Base-by-base conservation (phyloP, 2,329 filamentous ascomycete genomes). In the Coleophoma cylindrospora region DNA sequence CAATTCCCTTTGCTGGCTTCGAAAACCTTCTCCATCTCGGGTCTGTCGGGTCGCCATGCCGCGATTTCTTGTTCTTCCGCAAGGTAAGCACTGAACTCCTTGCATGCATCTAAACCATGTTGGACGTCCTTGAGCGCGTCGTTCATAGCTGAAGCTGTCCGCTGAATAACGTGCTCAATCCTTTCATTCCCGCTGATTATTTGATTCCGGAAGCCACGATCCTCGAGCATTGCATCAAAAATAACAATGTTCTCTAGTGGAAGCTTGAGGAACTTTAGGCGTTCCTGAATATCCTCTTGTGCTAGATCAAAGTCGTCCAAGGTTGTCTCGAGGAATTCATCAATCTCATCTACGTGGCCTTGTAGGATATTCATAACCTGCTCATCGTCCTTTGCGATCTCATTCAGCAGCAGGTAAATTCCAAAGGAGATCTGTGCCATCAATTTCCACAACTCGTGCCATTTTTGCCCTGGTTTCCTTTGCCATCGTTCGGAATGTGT, bases 371-470 rank as follows among this genome's bases (percentile, higher is more conserved):
- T 84, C 55, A 96, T 85, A 12, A 96, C 92, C 65, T 95, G 89
- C 34, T 83, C 77, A 58, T 95, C 88, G 58, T 89, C 95, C 68
- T 92, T 95, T 48, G 94, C 91, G 66, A 95, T 81, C 53, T 85
- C 84, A 61, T 91, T 85, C 49, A 95, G 81, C 50, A 97, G 72
- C 41, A 97, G 75, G 66, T 96, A 91, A 36, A 97, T 85, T 17
- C 94, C 92, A 67, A 97, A 97, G 1, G 90, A 86, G 59, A 97
- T 91, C 68, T 97, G 92, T 14, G 92, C 85, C 64, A 95, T 81
- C 45, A 96, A 80, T 71, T 96, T 96, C 74, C 86, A 86, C 52
- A 97, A 74, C 55, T 95, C 90, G 64, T 97, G 94, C 63, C 90
- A 86, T 61, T 82, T 80, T 65, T 94, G 89, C 40, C 83, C 83